Percentiles rank a stretch among this genome's conserved stretches.
phyloP scores from a whole-genome alignment of 106 monocot species.

The Ottelia alismoides region DNA sequence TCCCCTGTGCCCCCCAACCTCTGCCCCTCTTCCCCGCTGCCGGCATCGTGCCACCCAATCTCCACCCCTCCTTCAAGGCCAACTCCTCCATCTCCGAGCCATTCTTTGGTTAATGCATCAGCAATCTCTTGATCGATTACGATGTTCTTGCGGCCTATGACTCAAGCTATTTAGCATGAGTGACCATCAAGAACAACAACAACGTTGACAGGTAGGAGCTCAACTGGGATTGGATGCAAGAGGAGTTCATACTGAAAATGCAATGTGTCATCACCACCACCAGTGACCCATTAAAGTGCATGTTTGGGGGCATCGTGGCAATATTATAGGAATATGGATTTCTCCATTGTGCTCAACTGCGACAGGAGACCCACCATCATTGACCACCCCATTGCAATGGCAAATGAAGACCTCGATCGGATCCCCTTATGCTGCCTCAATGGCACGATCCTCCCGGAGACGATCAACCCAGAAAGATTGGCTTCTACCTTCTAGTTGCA shows the following conservation, averaged over 20 bases:
- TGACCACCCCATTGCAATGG: constrained; percentile 38
- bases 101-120: constrained; percentile 34
- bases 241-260: constrained; percentile 56
- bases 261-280: constrained; percentile 44
- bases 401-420: constrained; percentile 46
- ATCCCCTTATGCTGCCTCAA: constrained; percentile 76
- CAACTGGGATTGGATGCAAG: constrained; percentile 67
- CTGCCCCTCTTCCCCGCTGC: too few relatives aligned
- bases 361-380: constrained; percentile 34
- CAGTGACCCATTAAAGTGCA: constrained; percentile 32
- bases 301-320: constrained; percentile 40
- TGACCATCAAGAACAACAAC: constrained; percentile 44
- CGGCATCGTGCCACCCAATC: too few relatives aligned
- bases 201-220: constrained; percentile 68
- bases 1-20: too few relatives aligned
- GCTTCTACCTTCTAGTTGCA: constrained; percentile 69
- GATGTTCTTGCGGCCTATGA: constrained; percentile 57
- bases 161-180: constrained; percentile 58
- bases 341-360: constrained; percentile 63
- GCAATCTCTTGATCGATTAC: constrained; percentile 67
- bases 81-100: constrained; percentile 3
- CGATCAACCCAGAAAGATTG: constrained; percentile 51
- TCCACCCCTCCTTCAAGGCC: too few relatives aligned
- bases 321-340: constrained; percentile 58
- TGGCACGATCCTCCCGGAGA: constrained; percentile 61